phyloP scores from a whole-genome alignment of 2,329 filamentous ascomycete genomes.

The Verticillium klebahnii region DNA sequence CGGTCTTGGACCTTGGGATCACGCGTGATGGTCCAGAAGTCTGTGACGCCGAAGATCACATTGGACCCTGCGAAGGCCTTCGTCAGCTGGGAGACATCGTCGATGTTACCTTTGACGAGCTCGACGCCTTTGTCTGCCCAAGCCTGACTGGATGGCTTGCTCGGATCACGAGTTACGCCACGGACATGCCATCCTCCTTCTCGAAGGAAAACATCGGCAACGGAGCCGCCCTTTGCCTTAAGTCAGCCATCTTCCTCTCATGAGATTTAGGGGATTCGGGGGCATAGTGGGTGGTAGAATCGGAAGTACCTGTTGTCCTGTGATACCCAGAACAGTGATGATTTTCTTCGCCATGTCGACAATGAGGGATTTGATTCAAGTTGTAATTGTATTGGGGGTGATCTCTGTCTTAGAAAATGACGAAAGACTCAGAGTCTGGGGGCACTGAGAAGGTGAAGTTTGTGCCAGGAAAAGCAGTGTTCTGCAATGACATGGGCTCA shows the following conservation, averaged over 20 bases:
- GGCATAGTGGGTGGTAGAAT: too few species aligned
- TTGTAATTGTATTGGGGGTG: too few species aligned
- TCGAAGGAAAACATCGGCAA: not conserved
- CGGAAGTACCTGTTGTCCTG: not conserved
- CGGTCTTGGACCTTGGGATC: not conserved
- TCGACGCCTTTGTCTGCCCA: slow-evolving; percentile 9
- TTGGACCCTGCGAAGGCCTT: slow-evolving; percentile 10
- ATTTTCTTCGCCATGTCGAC: not conserved
- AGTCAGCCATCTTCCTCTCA: too few species aligned
- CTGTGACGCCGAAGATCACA: slow-evolving; percentile 8
- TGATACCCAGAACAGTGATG: not conserved
- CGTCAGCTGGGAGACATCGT: not conserved
- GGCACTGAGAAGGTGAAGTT: too few species aligned
- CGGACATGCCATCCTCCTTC: slow-evolving; percentile 1
- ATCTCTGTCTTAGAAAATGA: too few species aligned
- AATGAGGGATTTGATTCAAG: too few species aligned
- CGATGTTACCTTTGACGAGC: slow-evolving; percentile 10
- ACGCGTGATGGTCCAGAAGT: slow-evolving; percentile 1
- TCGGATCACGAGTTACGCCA: slow-evolving; percentile 1
- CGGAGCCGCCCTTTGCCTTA: not conserved
- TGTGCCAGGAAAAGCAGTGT: too few species aligned
- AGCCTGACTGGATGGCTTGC: not conserved
- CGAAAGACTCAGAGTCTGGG: too few species aligned
- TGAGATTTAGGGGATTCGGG: too few species aligned
- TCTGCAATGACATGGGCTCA: too few species aligned